These are phyloP conservation scores for Termitomyces sp. DNA, from an alignment of 1,284 basidiomycete species.

Conservation along the genomic window DNA sequence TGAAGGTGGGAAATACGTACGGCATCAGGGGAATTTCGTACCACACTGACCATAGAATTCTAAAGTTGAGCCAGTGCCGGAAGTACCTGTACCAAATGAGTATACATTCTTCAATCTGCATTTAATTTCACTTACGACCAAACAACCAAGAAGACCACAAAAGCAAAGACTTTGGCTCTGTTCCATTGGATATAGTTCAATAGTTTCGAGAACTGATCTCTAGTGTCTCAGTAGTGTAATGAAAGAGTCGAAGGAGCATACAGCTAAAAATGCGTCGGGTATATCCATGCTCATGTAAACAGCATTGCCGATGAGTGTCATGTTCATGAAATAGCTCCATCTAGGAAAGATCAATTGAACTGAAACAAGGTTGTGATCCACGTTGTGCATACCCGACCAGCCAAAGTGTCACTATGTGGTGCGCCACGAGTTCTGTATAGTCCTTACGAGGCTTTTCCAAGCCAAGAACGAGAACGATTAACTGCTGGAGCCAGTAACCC, in stretches of 20 bases:
- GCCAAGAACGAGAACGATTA: slow-evolving; percentile 78
- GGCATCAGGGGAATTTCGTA: slow-evolving; percentile 75
- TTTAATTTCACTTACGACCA: slow-evolving; percentile 71
- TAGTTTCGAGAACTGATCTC: slow-evolving; percentile 70
- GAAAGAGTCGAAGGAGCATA: slow-evolving; percentile 11
- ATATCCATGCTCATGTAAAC: slow-evolving; percentile 97
- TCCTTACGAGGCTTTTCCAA: slow-evolving; percentile 96
- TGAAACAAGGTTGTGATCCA: slow-evolving; percentile 5
- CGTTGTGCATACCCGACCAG: slow-evolving; percentile 64
- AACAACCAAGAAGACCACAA: slow-evolving; percentile 63
- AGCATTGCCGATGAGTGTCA: slow-evolving; percentile 88
- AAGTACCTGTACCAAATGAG: slow-evolving; percentile 58
- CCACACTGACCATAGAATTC: slow-evolving; percentile 88
- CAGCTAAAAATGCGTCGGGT: slow-evolving; percentile 85
- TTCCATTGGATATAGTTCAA: slow-evolving; percentile 81
- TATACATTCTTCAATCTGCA: background rate
- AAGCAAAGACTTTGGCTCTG: slow-evolving; percentile 58
- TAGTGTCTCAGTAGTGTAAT: slow-evolving; percentile 2
- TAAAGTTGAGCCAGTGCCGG: slow-evolving; percentile 89
- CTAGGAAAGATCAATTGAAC: slow-evolving; percentile 31
- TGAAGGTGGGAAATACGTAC: slow-evolving; percentile 37
- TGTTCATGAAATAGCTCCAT: slow-evolving; percentile 83
- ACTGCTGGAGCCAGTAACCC: slow-evolving; percentile 93
- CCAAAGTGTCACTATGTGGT: slow-evolving; percentile 96
- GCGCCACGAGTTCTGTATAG: slow-evolving; percentile 78